phyloP scores from a whole-genome alignment of 2,329 filamentous ascomycete species.

The Sarocladium brachiariae region DNA sequence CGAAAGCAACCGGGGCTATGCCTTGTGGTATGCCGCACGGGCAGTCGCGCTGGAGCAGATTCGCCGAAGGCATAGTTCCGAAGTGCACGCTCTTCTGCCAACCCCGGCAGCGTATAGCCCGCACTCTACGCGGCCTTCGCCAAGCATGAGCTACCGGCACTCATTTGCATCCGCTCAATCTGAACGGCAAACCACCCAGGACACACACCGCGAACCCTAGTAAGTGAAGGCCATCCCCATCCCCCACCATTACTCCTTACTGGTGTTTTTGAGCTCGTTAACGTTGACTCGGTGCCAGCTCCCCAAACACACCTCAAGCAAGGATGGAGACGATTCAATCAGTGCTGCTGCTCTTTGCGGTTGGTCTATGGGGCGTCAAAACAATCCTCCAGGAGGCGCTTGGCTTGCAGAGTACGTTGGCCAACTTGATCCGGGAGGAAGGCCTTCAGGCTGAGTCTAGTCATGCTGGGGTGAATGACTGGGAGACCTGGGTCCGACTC shows the following conservation, averaged over 20 bases:
- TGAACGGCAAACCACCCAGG: constrained; percentile 49
- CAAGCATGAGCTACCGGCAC: constrained; percentile 49
- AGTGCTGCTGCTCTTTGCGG: constrained; percentile 52
- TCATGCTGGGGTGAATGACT: constrained; percentile 40
- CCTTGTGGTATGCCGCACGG: constrained; percentile 55
- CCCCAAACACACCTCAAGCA: constrained; percentile 51
- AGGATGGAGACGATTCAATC: constrained; percentile 60
- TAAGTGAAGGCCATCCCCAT: constrained; percentile 28
- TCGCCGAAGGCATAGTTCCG: constrained; percentile 47
- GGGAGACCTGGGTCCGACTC: constrained; percentile 53
- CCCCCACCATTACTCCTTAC: too few relatives aligned
- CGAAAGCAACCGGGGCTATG: constrained; percentile 51
- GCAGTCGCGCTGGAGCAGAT: constrained; percentile 53
- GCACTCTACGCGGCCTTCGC: constrained; percentile 52
- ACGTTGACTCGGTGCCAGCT: constrained; percentile 27
- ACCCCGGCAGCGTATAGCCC: constrained; percentile 53
- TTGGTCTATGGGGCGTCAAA: constrained; percentile 55
- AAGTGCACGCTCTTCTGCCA: constrained; percentile 49
- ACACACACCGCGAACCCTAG: constrained; percentile 54
- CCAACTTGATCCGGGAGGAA: constrained; percentile 52
- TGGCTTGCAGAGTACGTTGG: constrained; percentile 51
- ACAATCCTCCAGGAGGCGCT: constrained; percentile 53
- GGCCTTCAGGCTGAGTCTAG: constrained; percentile 43
- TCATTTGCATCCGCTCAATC: constrained; percentile 53
- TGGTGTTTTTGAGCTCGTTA: too few relatives aligned